Evolutionary conservation across 2,329 filamentous ascomycete genomes (phyloP).

Genomic region (Hypomyces perniciosus): DNA sequence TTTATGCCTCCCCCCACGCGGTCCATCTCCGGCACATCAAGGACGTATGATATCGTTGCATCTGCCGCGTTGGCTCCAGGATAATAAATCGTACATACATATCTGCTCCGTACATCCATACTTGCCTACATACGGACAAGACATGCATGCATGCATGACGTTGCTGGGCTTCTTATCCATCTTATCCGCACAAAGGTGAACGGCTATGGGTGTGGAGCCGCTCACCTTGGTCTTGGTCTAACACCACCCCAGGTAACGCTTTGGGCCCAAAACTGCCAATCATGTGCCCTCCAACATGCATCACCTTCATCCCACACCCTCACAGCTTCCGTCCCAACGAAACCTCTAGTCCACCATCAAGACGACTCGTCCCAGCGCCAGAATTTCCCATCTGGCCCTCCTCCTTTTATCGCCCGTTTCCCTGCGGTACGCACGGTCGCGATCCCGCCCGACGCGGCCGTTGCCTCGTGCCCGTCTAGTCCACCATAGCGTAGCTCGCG

Average conservation of each 20-base stretch:
- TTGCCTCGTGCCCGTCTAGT: constrained; percentile 18
- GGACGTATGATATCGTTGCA: too few relatives aligned
- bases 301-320: constrained; percentile 18
- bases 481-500: constrained; percentile 10
- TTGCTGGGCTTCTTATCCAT: constrained; percentile 1
- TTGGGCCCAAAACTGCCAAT: constrained; percentile 24
- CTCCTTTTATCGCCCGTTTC: constrained; percentile 14
- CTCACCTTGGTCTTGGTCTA: constrained; percentile 10
- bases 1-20: not conserved
- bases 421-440: constrained; percentile 28
- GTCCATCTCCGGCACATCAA: not conserved
- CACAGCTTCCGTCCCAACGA: constrained; percentile 14
- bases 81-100: not conserved
- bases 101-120: not conserved
- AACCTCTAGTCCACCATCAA: constrained; percentile 19
- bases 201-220: constrained; percentile 5
- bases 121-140: not conserved
- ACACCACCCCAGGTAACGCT: constrained; percentile 18
- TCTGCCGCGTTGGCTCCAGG: too few relatives aligned
- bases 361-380: constrained; percentile 24
- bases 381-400: constrained; percentile 18
- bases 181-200: constrained; percentile 9
- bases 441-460: constrained; percentile 19
- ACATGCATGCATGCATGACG: not conserved
- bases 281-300: constrained; percentile 24